Evolutionary conservation across 2,329 filamentous ascomycete species (phyloP).

Genomic region (Ustilaginoidea virens): DNA sequence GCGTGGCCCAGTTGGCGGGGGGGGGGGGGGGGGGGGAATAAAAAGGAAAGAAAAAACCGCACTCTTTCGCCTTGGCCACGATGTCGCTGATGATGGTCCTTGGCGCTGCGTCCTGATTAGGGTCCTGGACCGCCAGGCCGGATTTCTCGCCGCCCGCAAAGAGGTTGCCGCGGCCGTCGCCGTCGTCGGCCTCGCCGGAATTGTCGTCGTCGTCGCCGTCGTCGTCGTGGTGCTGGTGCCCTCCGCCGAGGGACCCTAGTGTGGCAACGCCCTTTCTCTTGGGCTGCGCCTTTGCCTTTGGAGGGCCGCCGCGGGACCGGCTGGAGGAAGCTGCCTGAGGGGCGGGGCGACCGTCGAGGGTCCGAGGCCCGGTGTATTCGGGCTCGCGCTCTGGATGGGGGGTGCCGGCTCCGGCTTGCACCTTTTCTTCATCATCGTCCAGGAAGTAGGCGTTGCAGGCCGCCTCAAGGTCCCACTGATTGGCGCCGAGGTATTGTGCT

Average conservation of each 20-base stretch:
- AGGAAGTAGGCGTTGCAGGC: conserved; percentile 49
- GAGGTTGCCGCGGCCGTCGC: conserved; percentile 47
- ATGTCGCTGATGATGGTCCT: conserved; percentile 47
- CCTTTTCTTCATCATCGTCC: conserved; percentile 34
- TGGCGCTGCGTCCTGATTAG: conserved; percentile 30
- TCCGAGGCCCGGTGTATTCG: conserved; percentile 44
- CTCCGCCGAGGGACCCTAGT: conserved; percentile 37
- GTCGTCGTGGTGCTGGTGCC: conserved; percentile 32
- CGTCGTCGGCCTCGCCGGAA: conserved; percentile 41
- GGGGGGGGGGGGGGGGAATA: background rate
- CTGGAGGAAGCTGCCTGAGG: conserved; percentile 20
- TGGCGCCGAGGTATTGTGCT: conserved; percentile 46
- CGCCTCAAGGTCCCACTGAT: conserved; percentile 49
- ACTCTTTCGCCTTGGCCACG: conserved; percentile 48
- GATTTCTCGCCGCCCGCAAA: conserved; percentile 83
- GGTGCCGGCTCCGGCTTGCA: conserved; percentile 14
- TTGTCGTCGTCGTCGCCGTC: no score
- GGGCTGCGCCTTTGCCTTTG: no score
- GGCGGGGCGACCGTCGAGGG: conserved; percentile 46
- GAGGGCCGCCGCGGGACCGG: conserved; percentile 8
- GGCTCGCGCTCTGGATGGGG: conserved; percentile 17
- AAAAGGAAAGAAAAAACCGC: conserved; percentile 10
- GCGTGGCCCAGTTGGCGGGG: no score
- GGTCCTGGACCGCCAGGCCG: conserved; percentile 51
- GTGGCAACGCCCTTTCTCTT: conserved; percentile 49